Conservation (phyloP, 768 basidiomycete genomes). For the Neoboletus subvelutipes region DNA sequence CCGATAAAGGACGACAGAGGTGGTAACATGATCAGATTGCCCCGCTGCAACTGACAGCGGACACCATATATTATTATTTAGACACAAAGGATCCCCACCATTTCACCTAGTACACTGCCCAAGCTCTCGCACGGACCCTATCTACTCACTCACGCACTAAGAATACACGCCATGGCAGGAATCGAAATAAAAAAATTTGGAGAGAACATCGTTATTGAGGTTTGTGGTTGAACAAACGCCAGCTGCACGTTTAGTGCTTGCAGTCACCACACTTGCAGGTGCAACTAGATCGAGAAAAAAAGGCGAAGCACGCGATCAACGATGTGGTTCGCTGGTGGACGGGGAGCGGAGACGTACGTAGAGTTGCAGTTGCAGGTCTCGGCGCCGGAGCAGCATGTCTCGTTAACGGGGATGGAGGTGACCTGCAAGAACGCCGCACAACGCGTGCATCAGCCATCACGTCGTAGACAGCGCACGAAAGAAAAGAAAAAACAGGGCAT, state of each 20-base stretch:
- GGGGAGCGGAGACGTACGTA: background rate
- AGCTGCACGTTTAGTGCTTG: constrained; percentile 6
- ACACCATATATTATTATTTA: background rate
- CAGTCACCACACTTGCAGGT: constrained; percentile 16
- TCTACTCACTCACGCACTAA: background rate
- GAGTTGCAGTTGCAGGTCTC: constrained; percentile 6
- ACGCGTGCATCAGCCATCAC: background rate
- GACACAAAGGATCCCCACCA: background rate
- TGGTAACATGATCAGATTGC: background rate
- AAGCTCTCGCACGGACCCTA: background rate
- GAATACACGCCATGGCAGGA: background rate
- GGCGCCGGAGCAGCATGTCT: constrained; percentile 13
- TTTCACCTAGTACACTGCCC: background rate
- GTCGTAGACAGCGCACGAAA: background rate
- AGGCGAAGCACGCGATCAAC: background rate
- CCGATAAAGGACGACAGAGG: background rate
- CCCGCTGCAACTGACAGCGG: background rate
- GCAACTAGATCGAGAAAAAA: constrained; percentile 2
- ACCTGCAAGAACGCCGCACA: constrained; percentile 1
- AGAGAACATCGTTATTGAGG: background rate
- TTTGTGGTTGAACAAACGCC: background rate
- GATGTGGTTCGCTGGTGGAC: background rate
- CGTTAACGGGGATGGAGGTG: constrained; percentile 5
- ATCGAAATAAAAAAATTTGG: background rate
- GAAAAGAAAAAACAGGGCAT: background rate